Conservation (phyloP, 116 monocot genomes). For the Papilionanthe hybrid region DNA sequence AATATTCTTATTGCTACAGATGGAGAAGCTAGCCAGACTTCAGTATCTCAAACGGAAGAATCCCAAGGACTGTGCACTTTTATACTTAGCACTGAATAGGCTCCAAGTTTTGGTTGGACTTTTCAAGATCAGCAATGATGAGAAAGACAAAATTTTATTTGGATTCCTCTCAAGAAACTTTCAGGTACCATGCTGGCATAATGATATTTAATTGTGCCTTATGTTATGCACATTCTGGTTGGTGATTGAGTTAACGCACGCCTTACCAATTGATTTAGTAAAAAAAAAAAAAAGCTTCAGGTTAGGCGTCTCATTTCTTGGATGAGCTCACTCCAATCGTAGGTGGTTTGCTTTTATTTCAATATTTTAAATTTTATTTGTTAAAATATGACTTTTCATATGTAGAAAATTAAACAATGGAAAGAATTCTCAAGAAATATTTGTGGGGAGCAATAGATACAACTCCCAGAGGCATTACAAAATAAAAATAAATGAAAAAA, state of each 20-base stretch:
- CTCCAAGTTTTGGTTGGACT: constrained; percentile 90
- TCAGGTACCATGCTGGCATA: constrained; percentile 44
- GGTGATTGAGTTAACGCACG: neutral
- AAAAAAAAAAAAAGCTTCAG: neutral
- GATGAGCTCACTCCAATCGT: neutral
- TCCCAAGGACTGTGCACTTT: constrained; percentile 92
- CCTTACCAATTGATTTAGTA: neutral
- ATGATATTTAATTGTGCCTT: constrained; percentile 3
- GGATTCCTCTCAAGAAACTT: constrained; percentile 94
- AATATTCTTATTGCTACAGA: constrained; percentile 41
- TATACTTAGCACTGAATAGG: constrained; percentile 86
- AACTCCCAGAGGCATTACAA: too few species aligned
- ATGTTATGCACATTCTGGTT: neutral
- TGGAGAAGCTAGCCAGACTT: constrained; percentile 87
- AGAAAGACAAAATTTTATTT: constrained; percentile 80
- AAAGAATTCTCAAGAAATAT: too few species aligned
- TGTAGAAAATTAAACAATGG: neutral
- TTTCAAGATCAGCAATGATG: constrained; percentile 89
- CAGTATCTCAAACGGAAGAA: constrained; percentile 82
- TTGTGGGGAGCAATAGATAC: too few species aligned
- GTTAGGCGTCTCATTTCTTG: neutral
- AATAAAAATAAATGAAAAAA: too few species aligned
- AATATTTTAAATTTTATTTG: neutral
- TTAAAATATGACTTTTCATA: neutral
- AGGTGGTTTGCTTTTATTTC: neutral